Base-by-base conservation (phyloP, 148 eudicot species). In the Simmondsia chinensis region DNA sequence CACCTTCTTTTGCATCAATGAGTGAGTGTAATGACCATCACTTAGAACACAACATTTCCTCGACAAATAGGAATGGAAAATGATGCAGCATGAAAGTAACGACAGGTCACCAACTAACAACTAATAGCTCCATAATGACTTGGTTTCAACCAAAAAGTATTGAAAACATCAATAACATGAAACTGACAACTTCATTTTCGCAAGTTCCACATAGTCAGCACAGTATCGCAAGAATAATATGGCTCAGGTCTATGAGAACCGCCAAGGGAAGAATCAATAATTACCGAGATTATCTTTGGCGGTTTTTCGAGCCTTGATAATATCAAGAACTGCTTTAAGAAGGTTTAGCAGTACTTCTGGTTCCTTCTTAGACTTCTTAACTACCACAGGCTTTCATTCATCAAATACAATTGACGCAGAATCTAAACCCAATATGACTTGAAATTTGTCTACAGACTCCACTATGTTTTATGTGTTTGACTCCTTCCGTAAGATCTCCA, bases 321-420 rank as follows among this genome's bases (percentile, higher is more conserved):
- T 74, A 53, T 77, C 66, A 53, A 79, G 68, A 46, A 77, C 70
- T 46, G 68, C 71, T 58, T 64, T 72, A 20, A 78, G 65, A 54
- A 91, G 86, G 57, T 39, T 64, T 39, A 79, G 34, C 46, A 79
- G 77, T 52, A 86, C 42, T 26, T 79, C 89, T 9, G 89, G 95
- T 47, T 79, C 75, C 61, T 68, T 74, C 27, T 70, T 74, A 21
- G 83, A 79, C 49, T 82, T 54, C 53, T 82, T 91, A 33, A 48
- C 20, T 38, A 91, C 65, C 37, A 74, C 70, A 58, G 89, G 67
- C 60, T 77, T 82, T 94, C 99, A 91, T 47, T 74, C 73, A 60
- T 74, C 82, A 70, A 71, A 68, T 18, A 42, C 70, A 58, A 63
- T 50, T 48, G 63, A 64, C 29, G 50, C 45, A 41, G 42, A n/a